A percentile compares a stretch with the other conserved stretches of the same genome.
phyloP scores from a whole-genome alignment of 192 early-diverging fungal species.

The Linnemannia exigua region DNA sequence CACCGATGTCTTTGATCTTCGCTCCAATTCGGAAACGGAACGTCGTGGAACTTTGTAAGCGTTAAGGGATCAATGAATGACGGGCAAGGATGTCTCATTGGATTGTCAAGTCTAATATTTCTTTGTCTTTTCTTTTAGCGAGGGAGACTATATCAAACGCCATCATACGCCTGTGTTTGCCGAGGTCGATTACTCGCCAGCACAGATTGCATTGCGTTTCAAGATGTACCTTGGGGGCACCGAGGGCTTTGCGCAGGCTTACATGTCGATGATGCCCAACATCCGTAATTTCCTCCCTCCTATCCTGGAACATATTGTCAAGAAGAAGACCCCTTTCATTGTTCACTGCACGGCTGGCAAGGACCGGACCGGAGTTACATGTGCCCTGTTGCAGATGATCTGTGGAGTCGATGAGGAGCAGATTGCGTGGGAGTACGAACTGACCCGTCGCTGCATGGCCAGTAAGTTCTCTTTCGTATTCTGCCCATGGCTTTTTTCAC shows the following conservation, averaged over 20 bases:
- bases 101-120: too few species aligned
- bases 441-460: slow-evolving; percentile 59
- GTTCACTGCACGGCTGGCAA: slow-evolving; percentile 82
- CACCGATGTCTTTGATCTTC: slow-evolving; percentile 66
- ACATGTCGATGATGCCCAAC: slow-evolving; percentile 63
- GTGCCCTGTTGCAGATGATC: slow-evolving; percentile 69
- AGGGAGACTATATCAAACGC: slow-evolving; percentile 52
- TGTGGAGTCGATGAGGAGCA: slow-evolving; percentile 77
- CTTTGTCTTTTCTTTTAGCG: slow-evolving; percentile 28
- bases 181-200: slow-evolving; percentile 70
- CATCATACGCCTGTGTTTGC: slow-evolving; percentile 65
- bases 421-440: slow-evolving; percentile 75
- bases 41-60: slow-evolving; percentile 59
- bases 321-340: slow-evolving; percentile 65
- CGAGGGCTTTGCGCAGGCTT: slow-evolving; percentile 65
- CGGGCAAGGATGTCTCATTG: too few species aligned
- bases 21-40: slow-evolving; percentile 65
- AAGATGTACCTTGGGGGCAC: slow-evolving; percentile 68
- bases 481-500: background rate
- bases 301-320: slow-evolving; percentile 63
- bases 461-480: slow-evolving; percentile 30
- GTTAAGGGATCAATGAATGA: background rate
- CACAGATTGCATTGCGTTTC: slow-evolving; percentile 66
- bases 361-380: slow-evolving; percentile 75
- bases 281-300: slow-evolving; percentile 55